Evolutionary conservation across 768 basidiomycete genomes (phyloP), one percentile per base, ranked within the genome.

Genomic region (Leccinum incarnatum): DNA sequence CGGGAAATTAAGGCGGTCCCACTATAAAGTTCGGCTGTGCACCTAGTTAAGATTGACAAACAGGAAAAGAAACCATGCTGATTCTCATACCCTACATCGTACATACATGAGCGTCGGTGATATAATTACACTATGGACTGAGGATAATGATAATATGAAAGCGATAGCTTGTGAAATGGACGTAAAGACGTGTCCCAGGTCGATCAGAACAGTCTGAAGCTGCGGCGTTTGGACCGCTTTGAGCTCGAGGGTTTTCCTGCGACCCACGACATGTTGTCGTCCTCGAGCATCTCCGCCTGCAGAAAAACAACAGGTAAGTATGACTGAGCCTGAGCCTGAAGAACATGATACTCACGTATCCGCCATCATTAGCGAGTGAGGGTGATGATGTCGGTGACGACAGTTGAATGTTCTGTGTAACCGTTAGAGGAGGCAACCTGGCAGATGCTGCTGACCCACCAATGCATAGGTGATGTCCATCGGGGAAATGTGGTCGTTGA

Each of bases 261-360:
- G 10, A 58, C 60, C 68, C 68, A 69, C 23, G 68, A 67, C 68
- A 71, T 71, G 40, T 69, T 69, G 45, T 69, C 68, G 2, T 69
- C 68, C 5, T 69, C 68, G 6, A 69, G 67, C 70, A 71, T 65
- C 47, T 69, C 62, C 4, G 68, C 68, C 68, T 69, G 58, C 1
- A 45, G 6, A 21, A 4, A 15, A 15, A 51, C 47, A 15, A 19
- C 23, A 5, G 6, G 34, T 51, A 2, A 40, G 19, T 21, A 49
- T 48, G 27, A 45, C 21, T 10, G 9, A 12, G 17, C 7, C 42
- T 4, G 29, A 29, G 15, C 2, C 8, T 34, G 14, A 7, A 12
- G 27, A 29, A 49, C 15, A 37, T 46, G 14, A 49, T 23, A 21
- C 62, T 64, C 11, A 69, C 70, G 52, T 65, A 67, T 55, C 59